Conservation (phyloP, 768 basidiomycete species). For the Coprinopsis sp. region DNA sequence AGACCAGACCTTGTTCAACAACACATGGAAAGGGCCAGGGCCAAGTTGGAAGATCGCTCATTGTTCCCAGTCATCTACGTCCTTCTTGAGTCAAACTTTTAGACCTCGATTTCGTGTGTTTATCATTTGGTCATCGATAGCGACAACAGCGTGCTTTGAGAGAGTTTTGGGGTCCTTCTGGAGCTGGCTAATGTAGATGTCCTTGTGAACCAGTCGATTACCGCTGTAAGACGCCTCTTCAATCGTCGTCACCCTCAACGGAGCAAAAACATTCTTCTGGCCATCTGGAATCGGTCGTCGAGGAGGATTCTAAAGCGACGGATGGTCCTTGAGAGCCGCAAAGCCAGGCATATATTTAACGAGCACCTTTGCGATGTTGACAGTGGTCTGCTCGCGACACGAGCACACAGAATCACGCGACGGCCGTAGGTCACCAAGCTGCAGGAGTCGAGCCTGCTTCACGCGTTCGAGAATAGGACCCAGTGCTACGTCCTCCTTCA, state of each 20-base stretch:
- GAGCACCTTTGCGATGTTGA: too few species aligned
- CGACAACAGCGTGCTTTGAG: constrained; percentile 10
- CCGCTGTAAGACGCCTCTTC: constrained; percentile 27
- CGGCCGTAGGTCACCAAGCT: too few species aligned
- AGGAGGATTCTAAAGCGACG: too few species aligned
- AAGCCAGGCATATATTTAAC: too few species aligned
- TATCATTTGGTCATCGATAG: constrained; percentile 20
- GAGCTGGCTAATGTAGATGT: constrained; percentile 23
- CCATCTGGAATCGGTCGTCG: constrained; percentile 16
- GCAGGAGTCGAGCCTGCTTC: too few species aligned
- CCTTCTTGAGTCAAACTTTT: constrained; percentile 13
- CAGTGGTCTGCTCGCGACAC: too few species aligned
- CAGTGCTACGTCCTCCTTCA: too few species aligned
- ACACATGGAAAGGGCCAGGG: constrained; percentile 29
- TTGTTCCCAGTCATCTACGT: constrained; percentile 18
- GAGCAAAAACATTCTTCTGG: constrained; percentile 21
- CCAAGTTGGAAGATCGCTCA: constrained; percentile 23
- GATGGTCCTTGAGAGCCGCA: too few species aligned
- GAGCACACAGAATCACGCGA: too few species aligned
- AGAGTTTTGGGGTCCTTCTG: constrained; percentile 10
- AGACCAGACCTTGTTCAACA: too few species aligned
- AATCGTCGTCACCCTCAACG: constrained; percentile 21
- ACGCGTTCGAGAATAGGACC: too few species aligned
- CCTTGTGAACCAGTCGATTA: constrained; percentile 24
- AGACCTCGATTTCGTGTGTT: constrained; percentile 15